Percentiles rank a stretch among this genome's conserved stretches.
Evolutionary conservation across 2,329 filamentous ascomycete species (phyloP).

Genomic region (Fusarium longipes): DNA sequence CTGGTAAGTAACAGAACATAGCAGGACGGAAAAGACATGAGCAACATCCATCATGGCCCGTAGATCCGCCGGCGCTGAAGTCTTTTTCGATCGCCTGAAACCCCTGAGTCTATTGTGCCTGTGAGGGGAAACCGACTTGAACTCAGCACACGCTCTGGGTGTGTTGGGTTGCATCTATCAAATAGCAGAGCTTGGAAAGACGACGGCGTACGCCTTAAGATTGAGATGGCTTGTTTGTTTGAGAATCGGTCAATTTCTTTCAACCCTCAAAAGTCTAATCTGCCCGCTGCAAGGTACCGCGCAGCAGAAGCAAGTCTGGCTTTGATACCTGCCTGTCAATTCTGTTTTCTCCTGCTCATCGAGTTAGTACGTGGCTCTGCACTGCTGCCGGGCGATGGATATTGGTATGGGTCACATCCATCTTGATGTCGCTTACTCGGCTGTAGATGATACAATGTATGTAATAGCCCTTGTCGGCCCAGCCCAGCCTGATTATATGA

Average conservation of each 20-base stretch:
- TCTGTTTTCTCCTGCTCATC: not conserved
- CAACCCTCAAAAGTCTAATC: slow-evolving; percentile 3
- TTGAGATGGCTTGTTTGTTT: slow-evolving; percentile 32
- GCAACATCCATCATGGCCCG: slow-evolving; percentile 19
- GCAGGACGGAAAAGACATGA: slow-evolving; percentile 1
- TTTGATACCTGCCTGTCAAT: not conserved
- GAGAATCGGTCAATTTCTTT: slow-evolving; percentile 18
- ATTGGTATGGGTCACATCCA: not conserved
- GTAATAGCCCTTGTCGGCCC: slow-evolving; percentile 14
- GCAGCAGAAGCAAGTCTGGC: not conserved
- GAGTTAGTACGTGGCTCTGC: too few species aligned
- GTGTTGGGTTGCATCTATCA: slow-evolving; percentile 24
- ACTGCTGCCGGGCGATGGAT: not conserved
- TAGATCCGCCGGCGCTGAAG: slow-evolving; percentile 33
- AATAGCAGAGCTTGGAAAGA: slow-evolving; percentile 23
- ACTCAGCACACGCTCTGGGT: slow-evolving; percentile 6
- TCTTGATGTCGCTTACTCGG: slow-evolving; percentile 10
- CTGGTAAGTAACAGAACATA: slow-evolving; percentile 9
- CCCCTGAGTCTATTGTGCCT: slow-evolving; percentile 37
- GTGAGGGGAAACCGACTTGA: slow-evolving; percentile 1
- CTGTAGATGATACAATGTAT: slow-evolving; percentile 21
- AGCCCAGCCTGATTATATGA: not conserved
- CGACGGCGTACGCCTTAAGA: slow-evolving; percentile 24
- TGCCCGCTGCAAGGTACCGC: slow-evolving; percentile 23
- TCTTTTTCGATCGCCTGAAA: slow-evolving; percentile 25